A percentile compares a stretch with the other conserved stretches of the same genome.
phyloP scores from a whole-genome alignment of 305 asterid species.

The Salvia sclarea region DNA sequence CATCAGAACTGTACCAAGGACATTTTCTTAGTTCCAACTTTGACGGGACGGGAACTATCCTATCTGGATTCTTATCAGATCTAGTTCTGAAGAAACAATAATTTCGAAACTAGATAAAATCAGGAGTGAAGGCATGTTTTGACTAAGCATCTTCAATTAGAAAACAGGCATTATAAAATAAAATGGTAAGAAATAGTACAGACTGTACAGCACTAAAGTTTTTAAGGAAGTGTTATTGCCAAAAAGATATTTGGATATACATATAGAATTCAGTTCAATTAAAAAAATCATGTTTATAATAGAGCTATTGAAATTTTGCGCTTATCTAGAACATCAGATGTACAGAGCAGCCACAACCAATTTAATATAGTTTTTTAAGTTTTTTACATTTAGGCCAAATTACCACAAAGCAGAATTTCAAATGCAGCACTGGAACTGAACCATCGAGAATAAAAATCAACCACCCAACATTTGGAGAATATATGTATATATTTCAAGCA shows the following conservation, averaged over 20 bases:
- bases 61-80: not conserved
- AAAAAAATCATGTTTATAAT: not conserved
- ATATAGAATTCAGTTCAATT: not conserved
- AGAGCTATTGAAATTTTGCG: not conserved
- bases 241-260: constrained; percentile 12
- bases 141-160: constrained; percentile 8
- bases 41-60: not conserved
- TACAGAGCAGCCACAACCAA: not conserved
- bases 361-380: not conserved
- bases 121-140: not conserved
- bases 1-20: not conserved
- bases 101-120: not conserved
- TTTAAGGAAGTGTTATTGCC: not conserved
- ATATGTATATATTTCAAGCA: constrained; percentile 35
- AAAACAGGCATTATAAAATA: not conserved
- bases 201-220: not conserved
- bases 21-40: not conserved
- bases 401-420: constrained; percentile 4
- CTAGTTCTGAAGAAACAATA: not conserved
- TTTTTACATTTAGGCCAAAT: constrained; percentile 1
- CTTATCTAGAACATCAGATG: not conserved
- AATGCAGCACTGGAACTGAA: not conserved
- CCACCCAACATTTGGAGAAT: constrained; percentile 18
- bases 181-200: constrained; percentile 22
- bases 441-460: constrained; percentile 20